A percentile compares a stretch with the other conserved stretches of the same genome.
These are phyloP conservation scores for Volvox africanus DNA, from an alignment of 139 green algal genomes.

Conservation along the genomic window DNA sequence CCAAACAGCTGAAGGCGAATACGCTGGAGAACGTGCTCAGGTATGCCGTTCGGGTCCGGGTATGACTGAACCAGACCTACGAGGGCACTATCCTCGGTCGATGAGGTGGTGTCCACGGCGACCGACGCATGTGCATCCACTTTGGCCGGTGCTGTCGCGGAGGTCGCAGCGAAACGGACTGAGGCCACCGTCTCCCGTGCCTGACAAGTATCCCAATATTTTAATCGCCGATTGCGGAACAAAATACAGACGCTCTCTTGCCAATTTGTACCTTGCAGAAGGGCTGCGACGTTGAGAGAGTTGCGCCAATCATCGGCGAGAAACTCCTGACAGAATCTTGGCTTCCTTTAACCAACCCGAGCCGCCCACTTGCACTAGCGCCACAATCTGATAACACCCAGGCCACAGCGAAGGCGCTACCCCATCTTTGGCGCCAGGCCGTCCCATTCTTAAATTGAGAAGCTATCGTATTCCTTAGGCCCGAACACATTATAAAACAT, in stretches of 20 bases:
- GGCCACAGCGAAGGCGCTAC: neutral
- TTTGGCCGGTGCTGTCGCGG: neutral
- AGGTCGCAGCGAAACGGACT: neutral
- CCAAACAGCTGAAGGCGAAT: constrained; percentile 46
- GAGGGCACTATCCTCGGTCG: neutral
- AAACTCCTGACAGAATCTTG: neutral
- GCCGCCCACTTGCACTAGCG: neutral
- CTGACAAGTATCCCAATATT: neutral
- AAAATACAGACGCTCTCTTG: neutral
- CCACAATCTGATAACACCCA: neutral
- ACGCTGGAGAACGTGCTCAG: neutral
- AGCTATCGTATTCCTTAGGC: neutral
- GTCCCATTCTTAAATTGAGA: neutral
- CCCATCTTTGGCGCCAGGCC: neutral
- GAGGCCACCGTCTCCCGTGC: neutral
- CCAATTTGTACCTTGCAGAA: neutral
- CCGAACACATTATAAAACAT: neutral
- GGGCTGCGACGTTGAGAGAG: neutral
- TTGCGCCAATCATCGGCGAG: neutral
- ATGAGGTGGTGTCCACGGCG: neutral
- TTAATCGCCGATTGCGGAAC: neutral
- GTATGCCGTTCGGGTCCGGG: constrained; percentile 15
- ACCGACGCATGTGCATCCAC: neutral
- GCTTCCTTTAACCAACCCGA: neutral
- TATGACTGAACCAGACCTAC: constrained; percentile 8